Evolutionary conservation across 495 filamentous ascomycete species (phyloP), one percentile per base, ranked within the genome.

Genomic region (Cercophora scortea): DNA sequence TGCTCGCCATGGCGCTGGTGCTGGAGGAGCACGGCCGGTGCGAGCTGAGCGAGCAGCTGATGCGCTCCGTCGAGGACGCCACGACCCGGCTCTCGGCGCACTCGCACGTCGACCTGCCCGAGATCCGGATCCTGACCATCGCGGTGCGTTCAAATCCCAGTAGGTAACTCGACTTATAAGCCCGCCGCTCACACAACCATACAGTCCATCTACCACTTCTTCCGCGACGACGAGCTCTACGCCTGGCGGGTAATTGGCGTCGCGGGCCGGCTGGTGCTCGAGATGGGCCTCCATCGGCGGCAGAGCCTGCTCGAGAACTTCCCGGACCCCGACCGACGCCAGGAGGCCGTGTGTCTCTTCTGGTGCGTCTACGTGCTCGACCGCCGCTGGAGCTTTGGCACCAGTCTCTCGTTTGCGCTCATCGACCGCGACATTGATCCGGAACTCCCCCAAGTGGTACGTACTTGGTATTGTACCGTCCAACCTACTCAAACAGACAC

Each of bases 321-420:
- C 17, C 42, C 42, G 4, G 42, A 44, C 17, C 42, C 42, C 3
- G 13, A 16, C 13, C 8, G 4, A 4, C 42, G 42, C 9, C 8
- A 12, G 9, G 9, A 1, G 13, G 47, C 49, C 32, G 13, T 51
- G 48, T n/a, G 74, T 41, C 71, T 84, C 0, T 88, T 88, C 59
- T 88, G 85, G 85, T 71, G 81, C 12, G 74, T 86, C 16, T 87
- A 86, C 56, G 79, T 78, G n/a, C 67, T 88, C 45, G 85, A 88
- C 57, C 68, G 84, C 17, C 73, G 84, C 17, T 87, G 83, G 81
- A 83, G 80, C 57, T 76, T 87, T 40, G 83, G 84, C 8, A 83
- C 80, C 3, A 84, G 85, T 5, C 66, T 87, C 61, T 82, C 84
- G 1, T 87, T 87, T 64, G 80, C 81, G 13, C 70, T 88, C 45